Conservation (phyloP, 2,329 filamentous ascomycete genomes). For the Beauveria brongniartii region DNA sequence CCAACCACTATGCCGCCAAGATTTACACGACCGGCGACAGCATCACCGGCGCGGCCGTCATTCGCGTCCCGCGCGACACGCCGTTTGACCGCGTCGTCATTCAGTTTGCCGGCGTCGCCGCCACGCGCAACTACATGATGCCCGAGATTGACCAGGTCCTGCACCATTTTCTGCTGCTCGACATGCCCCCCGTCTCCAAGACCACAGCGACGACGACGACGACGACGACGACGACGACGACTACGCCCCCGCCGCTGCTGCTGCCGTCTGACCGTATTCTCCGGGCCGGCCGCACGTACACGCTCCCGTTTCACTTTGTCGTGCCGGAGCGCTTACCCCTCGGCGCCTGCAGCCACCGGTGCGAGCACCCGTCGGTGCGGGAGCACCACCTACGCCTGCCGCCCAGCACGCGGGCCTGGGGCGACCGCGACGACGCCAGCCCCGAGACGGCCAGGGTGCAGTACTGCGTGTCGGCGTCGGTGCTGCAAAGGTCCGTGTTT, state of each 20-base stretch:
- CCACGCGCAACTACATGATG: slow-evolving; percentile 7
- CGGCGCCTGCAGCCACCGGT: background rate
- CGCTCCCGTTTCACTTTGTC: slow-evolving; percentile 4
- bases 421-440: background rate
- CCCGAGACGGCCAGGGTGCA: slow-evolving; percentile 1
- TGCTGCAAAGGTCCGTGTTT: background rate
- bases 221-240: too few relatives aligned
- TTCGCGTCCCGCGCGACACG: background rate
- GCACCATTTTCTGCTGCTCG: slow-evolving; percentile 5
- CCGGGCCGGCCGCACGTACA: background rate
- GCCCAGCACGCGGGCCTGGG: background rate
- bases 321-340: background rate
- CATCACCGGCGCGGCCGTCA: background rate
- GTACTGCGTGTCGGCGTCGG: background rate
- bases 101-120: background rate
- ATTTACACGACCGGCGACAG: background rate
- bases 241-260: background rate
- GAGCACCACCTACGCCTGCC: slow-evolving; percentile 6
- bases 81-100: background rate
- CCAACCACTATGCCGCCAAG: slow-evolving; percentile 7
- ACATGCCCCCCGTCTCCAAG: background rate
- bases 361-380: background rate
- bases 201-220: too few relatives aligned
- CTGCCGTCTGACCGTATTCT: background rate
- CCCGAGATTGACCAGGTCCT: slow-evolving; percentile 3